A percentile compares a stretch with the other conserved stretches of the same genome.
phyloP scores from a whole-genome alignment of 2,329 filamentous ascomycete genomes.

The Paraphoma sp. region DNA sequence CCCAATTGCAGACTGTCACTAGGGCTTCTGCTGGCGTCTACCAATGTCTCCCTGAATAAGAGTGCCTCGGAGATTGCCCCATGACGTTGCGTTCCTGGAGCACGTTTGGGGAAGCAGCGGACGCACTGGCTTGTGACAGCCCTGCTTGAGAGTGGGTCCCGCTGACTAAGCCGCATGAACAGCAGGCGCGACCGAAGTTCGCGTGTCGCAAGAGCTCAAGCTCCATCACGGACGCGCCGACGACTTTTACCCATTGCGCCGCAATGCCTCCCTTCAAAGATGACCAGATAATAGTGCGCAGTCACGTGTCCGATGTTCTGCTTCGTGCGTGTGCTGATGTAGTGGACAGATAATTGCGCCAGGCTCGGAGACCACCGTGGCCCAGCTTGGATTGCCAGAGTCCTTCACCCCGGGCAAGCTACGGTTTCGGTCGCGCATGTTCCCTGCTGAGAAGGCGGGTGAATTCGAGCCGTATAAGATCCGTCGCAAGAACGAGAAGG shows the following conservation, averaged over 20 bases:
- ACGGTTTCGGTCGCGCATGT: conserved; percentile 93
- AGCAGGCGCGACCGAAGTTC: background rate
- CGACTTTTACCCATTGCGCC: conserved; percentile 32
- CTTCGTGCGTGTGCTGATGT: conserved; percentile 15
- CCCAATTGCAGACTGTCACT: conserved; percentile 10
- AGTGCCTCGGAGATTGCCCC: conserved; percentile 12
- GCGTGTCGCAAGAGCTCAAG: conserved; percentile 2
- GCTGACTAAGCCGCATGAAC: conserved; percentile 12
- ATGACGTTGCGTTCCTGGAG: conserved; percentile 23
- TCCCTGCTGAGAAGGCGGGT: conserved; percentile 75
- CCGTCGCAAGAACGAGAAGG: conserved; percentile 55
- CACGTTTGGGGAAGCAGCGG: conserved; percentile 25
- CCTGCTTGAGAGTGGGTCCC: conserved; percentile 9
- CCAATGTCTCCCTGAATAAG: conserved; percentile 6
- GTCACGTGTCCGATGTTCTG: background rate
- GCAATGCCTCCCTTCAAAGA: conserved; percentile 54
- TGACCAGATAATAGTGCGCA: conserved; percentile 53
- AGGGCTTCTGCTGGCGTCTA: conserved; percentile 3
- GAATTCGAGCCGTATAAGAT: conserved; percentile 85
- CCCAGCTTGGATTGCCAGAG: conserved; percentile 87
- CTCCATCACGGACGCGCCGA: conserved; percentile 16
- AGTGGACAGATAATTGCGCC: conserved; percentile 69
- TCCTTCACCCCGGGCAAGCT: conserved; percentile 88
- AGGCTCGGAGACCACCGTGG: conserved; percentile 87
- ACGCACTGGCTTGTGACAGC: conserved; percentile 23